These are phyloP conservation scores for Cymbomonas tetramitiformis DNA, from an alignment of 139 green algal genomes.

Conservation along the genomic window DNA sequence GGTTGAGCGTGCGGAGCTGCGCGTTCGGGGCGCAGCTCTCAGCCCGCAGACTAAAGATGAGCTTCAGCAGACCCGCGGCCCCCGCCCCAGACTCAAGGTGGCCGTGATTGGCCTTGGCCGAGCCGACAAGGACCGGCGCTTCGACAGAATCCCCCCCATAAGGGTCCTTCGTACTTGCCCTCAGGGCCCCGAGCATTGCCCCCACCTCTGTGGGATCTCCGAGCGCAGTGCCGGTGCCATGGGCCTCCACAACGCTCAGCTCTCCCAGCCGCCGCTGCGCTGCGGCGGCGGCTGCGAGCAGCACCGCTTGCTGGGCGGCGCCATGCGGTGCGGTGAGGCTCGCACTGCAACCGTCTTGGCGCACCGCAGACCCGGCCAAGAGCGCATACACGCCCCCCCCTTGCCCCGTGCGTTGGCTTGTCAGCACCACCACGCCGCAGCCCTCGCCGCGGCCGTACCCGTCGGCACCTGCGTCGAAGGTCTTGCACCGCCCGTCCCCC, in stretches of 20 bases:
- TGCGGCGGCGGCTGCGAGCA: slow-evolving; percentile 43
- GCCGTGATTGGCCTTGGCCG: slow-evolving; percentile 2
- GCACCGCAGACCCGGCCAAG: too few species aligned
- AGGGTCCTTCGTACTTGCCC: too few species aligned
- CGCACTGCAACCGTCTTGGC: slow-evolving; percentile 58
- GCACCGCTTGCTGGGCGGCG: slow-evolving; percentile 60
- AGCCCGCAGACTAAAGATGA: neutral
- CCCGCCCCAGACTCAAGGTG: slow-evolving; percentile 12
- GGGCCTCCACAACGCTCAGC: slow-evolving; percentile 13
- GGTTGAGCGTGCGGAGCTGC: neutral
- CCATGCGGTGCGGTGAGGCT: slow-evolving; percentile 73
- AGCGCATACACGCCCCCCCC: too few species aligned
- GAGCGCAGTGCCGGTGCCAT: slow-evolving; percentile 27
- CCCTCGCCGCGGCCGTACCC: too few species aligned
- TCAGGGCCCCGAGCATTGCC: neutral
- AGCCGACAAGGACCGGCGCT: neutral
- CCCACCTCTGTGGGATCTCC: slow-evolving; percentile 34
- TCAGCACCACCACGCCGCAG: too few species aligned
- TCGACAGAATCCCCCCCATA: too few species aligned
- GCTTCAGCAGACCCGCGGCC: neutral
- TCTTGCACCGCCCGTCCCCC: too few species aligned
- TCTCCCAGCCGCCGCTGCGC: neutral
- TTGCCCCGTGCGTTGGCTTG: too few species aligned
- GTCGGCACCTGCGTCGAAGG: too few species aligned
- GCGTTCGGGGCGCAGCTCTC: neutral